Evolutionary conservation across 768 basidiomycete species (phyloP), one percentile per base, ranked within the genome.

Genomic region (Podaxis pistillaris): DNA sequence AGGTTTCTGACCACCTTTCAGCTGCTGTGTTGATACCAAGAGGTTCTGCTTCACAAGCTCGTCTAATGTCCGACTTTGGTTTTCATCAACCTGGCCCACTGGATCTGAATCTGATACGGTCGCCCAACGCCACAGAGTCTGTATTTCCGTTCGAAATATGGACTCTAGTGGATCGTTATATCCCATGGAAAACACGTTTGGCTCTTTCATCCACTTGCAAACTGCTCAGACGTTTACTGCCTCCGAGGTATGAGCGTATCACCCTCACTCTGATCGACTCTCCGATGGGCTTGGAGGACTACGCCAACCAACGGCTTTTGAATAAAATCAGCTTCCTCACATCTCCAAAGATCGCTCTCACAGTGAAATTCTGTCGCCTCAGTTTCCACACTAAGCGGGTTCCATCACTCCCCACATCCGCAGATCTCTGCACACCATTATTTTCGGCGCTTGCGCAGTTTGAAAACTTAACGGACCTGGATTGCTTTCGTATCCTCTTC

Each of bases 141-240:
- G 58, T 41, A 28, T 60, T 60, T 51, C 58, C 58, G 19, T 51
- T 60, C n/a, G 58, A 60, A 38, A 51, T 60, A 49, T 60, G 58
- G 58, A 60, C 47, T 15, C n/a, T 60, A 5, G 58, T 60, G 33
- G 50, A 51, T 40, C 49, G 22, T 11, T 52, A 60, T 40, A 60
- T 60, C 11, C 58, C 58, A 9, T 51, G 49, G 47, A 26, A 28
- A 26, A 28, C 36, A 4, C 58, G 58, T 11, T 24, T 60, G 22
- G n/a, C 8, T n/a, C 58, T 60, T 8, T 19, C 50, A 6, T 24
- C 58, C 11, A 60, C 58, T 24, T 60, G 58, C 49, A 60, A 15
- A 51, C 26, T 15, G 4, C 46, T 60, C 13, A 50, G 58, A n/a
- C 4, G 4, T 24, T 51, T 60, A 52, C 22, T 60, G 6, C 24